These are phyloP conservation scores for Crucibulum laeve DNA, from an alignment of 768 basidiomycete species.

Conservation along the genomic window DNA sequence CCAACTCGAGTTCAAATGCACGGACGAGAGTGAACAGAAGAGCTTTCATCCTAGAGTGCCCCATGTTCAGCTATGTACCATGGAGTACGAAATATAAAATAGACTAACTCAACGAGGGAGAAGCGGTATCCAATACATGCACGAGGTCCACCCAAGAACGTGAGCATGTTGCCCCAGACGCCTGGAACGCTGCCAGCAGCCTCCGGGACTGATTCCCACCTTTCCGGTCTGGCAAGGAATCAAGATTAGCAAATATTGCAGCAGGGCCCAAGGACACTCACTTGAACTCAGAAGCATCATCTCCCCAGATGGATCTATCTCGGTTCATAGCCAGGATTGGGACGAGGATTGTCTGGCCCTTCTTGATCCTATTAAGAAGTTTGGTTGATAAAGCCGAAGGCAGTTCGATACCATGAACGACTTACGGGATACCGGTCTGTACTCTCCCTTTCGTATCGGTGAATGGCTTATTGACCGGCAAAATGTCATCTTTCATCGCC, in stretches of 20 bases:
- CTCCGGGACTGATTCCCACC: conserved; percentile 51
- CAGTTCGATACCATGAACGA: not conserved
- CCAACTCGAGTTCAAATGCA: conserved; percentile 46
- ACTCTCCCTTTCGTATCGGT: conserved; percentile 38
- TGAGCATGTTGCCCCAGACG: conserved; percentile 54
- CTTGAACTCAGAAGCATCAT: conserved; percentile 61
- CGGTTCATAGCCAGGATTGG: conserved; percentile 53
- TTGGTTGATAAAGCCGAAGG: not conserved
- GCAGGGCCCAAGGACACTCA: conserved; percentile 12
- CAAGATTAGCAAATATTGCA: not conserved
- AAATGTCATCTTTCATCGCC: conserved; percentile 46
- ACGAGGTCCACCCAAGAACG: conserved; percentile 61
- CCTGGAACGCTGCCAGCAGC: conserved; percentile 45
- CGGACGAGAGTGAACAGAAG: conserved; percentile 23
- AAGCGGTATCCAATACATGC: conserved; percentile 69
- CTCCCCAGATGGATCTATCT: conserved; percentile 53
- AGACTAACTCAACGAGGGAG: conserved; percentile 51
- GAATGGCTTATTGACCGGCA: conserved; percentile 45
- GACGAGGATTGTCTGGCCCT: conserved; percentile 41
- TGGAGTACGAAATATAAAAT: not conserved
- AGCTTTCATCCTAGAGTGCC: conserved; percentile 20
- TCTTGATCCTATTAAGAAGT: conserved; percentile 25
- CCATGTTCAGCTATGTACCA: not conserved
- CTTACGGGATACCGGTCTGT: conserved; percentile 34
- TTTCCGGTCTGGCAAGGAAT: conserved; percentile 47